These are phyloP conservation scores for Calvatia gigantea DNA, from an alignment of 768 basidiomycete species.

Conservation along the genomic window DNA sequence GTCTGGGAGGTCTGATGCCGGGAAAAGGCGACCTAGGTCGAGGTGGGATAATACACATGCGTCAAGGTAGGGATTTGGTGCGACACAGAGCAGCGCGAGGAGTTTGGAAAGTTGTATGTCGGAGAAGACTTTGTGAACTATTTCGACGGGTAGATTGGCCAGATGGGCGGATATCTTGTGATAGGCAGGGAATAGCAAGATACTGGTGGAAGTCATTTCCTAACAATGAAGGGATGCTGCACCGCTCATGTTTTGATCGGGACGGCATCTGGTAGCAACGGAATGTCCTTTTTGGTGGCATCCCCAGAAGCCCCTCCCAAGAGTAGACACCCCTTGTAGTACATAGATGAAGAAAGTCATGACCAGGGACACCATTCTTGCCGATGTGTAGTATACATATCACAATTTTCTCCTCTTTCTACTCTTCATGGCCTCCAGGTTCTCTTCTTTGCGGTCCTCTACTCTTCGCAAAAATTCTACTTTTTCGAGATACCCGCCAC, in stretches of 20 bases:
- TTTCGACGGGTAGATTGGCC: constrained; percentile 20
- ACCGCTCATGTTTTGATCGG: no score
- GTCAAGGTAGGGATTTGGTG: constrained; percentile 23
- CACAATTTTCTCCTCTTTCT: constrained; percentile 48
- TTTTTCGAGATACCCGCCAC: constrained; percentile 82
- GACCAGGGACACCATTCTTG: neutral
- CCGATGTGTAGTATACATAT: constrained; percentile 3
- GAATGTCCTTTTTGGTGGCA: neutral
- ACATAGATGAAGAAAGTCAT: neutral
- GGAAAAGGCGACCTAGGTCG: constrained; percentile 15
- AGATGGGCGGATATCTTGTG: constrained; percentile 18
- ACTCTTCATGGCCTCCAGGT: constrained; percentile 51
- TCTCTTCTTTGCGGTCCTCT: constrained; percentile 65
- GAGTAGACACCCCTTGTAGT: neutral
- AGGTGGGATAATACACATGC: constrained; percentile 19
- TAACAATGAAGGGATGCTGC: no score
- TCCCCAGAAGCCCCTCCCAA: neutral
- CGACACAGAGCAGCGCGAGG: constrained; percentile 20
- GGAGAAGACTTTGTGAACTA: constrained; percentile 24
- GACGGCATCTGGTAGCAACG: no score
- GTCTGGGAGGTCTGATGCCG: constrained; percentile 8
- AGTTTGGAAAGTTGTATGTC: constrained; percentile 24
- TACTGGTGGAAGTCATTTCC: neutral
- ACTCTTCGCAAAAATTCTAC: constrained; percentile 81
- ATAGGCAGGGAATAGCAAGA: constrained; percentile 8